These are phyloP conservation scores for Daldinia grandis DNA, from an alignment of 495 filamentous ascomycete genomes.

Conservation along the genomic window DNA sequence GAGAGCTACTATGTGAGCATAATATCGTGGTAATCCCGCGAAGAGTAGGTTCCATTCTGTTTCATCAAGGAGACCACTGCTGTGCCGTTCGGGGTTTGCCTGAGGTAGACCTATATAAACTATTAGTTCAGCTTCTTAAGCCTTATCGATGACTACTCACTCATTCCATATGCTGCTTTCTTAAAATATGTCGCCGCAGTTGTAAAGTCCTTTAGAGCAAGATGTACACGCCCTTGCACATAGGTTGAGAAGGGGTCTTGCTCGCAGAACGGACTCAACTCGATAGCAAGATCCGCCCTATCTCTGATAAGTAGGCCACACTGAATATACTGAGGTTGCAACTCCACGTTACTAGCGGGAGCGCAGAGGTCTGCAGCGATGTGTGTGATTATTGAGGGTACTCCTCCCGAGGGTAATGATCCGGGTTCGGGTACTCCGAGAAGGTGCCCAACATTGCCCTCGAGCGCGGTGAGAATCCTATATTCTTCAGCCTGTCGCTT, in stretches of 20 bases:
- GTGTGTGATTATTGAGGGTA: slow-evolving; percentile 59
- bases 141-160: slow-evolving; percentile 58
- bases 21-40: slow-evolving; percentile 82
- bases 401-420: slow-evolving; percentile 41
- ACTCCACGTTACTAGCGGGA: slow-evolving; percentile 59
- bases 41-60: slow-evolving; percentile 76
- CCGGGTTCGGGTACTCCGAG: slow-evolving; percentile 51
- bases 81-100: slow-evolving; percentile 52
- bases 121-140: slow-evolving; percentile 19
- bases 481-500: slow-evolving; percentile 52
- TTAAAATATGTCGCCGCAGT: slow-evolving; percentile 80
- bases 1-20: slow-evolving; percentile 81
- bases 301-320: slow-evolving; percentile 74
- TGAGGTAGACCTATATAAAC: slow-evolving; percentile 31
- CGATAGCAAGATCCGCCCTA: slow-evolving; percentile 75
- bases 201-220: slow-evolving; percentile 74
- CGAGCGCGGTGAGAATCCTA: slow-evolving; percentile 58
- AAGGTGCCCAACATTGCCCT: slow-evolving; percentile 60
- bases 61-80: slow-evolving; percentile 71
- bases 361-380: slow-evolving; percentile 64
- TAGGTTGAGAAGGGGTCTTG: slow-evolving; percentile 80
- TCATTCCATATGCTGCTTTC: slow-evolving; percentile 81
- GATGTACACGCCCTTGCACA: slow-evolving; percentile 80
- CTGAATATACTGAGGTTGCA: slow-evolving; percentile 64
- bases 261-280: slow-evolving; percentile 75